Base-by-base conservation (phyloP, 345 rosid genomes). In the Noccaea caerulescens region DNA sequence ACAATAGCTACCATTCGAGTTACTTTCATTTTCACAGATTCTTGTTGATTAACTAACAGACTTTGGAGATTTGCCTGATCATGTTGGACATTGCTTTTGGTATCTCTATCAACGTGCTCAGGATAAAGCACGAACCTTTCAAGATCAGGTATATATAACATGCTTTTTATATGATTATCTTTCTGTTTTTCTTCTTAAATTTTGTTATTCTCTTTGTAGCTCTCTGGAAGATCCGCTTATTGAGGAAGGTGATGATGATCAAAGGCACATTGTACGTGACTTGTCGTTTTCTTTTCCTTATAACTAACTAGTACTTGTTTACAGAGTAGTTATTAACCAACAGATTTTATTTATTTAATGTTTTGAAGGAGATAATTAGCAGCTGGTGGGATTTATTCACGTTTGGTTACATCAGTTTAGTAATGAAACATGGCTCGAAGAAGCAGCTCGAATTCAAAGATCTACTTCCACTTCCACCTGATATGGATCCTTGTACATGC, bases 361-460 rank as follows among this genome's bases (percentile, higher is more conserved):
- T 9, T 60, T 71, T 39, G 42, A 72, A 92, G 95, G 88, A 80
- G 66, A 70, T 64, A 51, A 63, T 68, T 18, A 58, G 42, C 62
- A 82, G 82, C 81, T 76, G 69, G 66, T 92, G 87, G 96, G 80
- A 84, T 82, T 76, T 63, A 61, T 58, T 81, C 82, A 83, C 88
- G 12, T 93, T 93, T 80, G 82, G 79, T 55, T 79, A 84, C 75
- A 87, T 90, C 56, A 50, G 66, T 74, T 67, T 84, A 33, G 83
- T 86, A 71, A 82, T 93, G 88, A 78, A 83, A 63, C 76, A 38
- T 56, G 98, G 98, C 33, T 77, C 84, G 37, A 10, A 23, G 59
- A 90, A 88, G 80, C 98, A 93, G 84, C 89, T 88, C 38, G 93
- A 83, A 65, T 90, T 93, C 52, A 88, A 87, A 62, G 90, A 93